Percentiles rank a stretch among this genome's conserved stretches.
These are phyloP conservation scores for Stephanodiscus minutulus DNA, from an alignment of 108 stramenopile species.

Conservation along the genomic window DNA sequence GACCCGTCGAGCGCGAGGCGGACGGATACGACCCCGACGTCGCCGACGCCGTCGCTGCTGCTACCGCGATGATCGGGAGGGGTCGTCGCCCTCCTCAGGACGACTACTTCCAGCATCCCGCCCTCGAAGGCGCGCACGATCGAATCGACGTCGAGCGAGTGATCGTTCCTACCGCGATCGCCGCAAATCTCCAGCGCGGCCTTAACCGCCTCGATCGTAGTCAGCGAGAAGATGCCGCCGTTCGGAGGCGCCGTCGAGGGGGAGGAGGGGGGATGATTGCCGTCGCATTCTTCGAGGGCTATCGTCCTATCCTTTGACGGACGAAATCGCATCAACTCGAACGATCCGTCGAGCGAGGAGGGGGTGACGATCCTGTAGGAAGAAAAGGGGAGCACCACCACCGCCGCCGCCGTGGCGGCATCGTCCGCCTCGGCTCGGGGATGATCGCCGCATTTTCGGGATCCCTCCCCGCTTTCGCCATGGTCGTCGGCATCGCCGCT, in stretches of 20 bases:
- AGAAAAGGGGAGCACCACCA: not conserved
- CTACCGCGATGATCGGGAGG: not conserved
- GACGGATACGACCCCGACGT: conserved; percentile 3
- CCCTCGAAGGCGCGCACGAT: not conserved
- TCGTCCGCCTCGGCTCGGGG: not conserved
- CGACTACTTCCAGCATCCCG: not conserved
- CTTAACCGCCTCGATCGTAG: not conserved
- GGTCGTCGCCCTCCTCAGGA: not conserved
- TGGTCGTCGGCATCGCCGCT: not conserved
- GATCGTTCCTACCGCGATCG: not conserved
- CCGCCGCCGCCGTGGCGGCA: not conserved
- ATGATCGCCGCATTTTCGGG: too few species aligned
- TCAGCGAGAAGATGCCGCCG: not conserved
- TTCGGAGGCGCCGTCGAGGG: not conserved
- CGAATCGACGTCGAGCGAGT: not conserved
- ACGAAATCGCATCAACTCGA: conserved; percentile 1
- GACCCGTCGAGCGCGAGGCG: not conserved
- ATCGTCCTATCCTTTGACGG: not conserved
- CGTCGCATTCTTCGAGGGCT: not conserved
- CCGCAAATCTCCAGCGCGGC: not conserved
- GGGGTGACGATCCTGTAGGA: not conserved
- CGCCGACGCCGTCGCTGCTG: not conserved
- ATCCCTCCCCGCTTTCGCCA: too few species aligned
- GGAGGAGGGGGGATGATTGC: not conserved
- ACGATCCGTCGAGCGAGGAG: not conserved